Evolutionary conservation across 192 early-diverging fungal species (phyloP), one percentile per base, ranked within the genome.

Genomic region (Radiomyces spectabilis): DNA sequence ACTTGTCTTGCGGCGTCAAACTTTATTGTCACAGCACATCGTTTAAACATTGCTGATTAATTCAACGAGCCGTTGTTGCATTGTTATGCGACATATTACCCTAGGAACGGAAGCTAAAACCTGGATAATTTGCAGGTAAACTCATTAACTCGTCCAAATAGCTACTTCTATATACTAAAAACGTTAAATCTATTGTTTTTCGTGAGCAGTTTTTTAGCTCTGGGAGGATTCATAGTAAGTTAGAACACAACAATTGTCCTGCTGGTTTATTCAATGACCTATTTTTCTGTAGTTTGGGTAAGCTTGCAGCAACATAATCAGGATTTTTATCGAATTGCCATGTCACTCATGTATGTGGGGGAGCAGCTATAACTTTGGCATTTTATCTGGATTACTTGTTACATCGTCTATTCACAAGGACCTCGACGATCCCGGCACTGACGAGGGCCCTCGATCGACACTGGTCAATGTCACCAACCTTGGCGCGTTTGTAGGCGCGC

Each of bases 401-500:
- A 67, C 61, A 59, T 27, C 44, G 15, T 39, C 46, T 15, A 61
- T 67, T 52, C 33, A 59, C 31, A 50, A 43, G 31, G 19, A 46
- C 3, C 51, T 61, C 15, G 21, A 18, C 5, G 30, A 31, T 18
- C 44, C 33, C 27, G 34, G 18, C 9, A 51, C 29, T 3, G 42
- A 31, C 15, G 35, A 32, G 31, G 41, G 41, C 41, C 38, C 30
- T 21, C 46, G n/a, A n/a, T n/a, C n/a, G n/a, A n/a, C n/a, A 30
- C 27, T 48, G 16, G 43, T 63, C 41, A 42, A 46, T 55, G 26
- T 35, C 15, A 75, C 86, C 31, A 80, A 77, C 3, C 72, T 83
- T 4, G 87, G 85, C 8, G 83, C 83, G 53, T 85, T 87, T 27
- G 52, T 85, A 34, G 85, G 85, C 1, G 79, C 89, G 5, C 62